Base-by-base conservation (phyloP, 169 alveolate species). In the Babesia bovis region DNA sequence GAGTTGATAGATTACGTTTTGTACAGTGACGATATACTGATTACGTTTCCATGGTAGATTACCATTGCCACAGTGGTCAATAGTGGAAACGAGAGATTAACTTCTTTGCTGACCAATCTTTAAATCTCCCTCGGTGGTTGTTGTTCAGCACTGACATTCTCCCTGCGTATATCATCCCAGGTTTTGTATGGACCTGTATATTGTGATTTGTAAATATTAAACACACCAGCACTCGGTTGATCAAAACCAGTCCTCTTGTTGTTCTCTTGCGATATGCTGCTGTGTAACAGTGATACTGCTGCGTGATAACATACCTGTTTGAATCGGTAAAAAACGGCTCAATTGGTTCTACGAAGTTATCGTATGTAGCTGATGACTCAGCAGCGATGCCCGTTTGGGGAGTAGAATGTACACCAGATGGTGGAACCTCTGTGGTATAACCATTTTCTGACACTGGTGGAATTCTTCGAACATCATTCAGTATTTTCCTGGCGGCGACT, bases 91-190 rank as follows among this genome's bases (percentile, higher is more conserved):
- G n/a, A n/a, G n/a, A n/a, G n/a, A n/a, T n/a, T n/a, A n/a, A n/a
- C n/a, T n/a, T n/a, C n/a, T n/a, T n/a, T n/a, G n/a, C n/a, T n/a
- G n/a, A n/a, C n/a, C n/a, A n/a, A n/a, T n/a, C n/a, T n/a, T n/a
- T n/a, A n/a, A n/a, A n/a, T n/a, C n/a, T n/a, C n/a, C n/a, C n/a
- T n/a, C n/a, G n/a, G n/a, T n/a, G n/a, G n/a, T n/a, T n/a, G n/a
- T n/a, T n/a, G n/a, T n/a, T n/a, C n/a, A n/a, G n/a, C n/a, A n/a
- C n/a, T n/a, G n/a, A n/a, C n/a, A n/a, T n/a, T n/a, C n/a, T n/a
- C 45, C 45, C 25, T 50, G 36, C 83, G 35, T 4, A 72, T 59
- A 45, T 72, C 83, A 23, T 72, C 83, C 83, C 83, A 72, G 2
- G 83, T 72, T 41, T 72, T 72, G 33, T 61, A 72, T 30, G 26